Evolutionary conservation across 148 eudicot genomes (phyloP), one percentile per base, ranked within the genome.

Genomic region (Silene latifolia): DNA sequence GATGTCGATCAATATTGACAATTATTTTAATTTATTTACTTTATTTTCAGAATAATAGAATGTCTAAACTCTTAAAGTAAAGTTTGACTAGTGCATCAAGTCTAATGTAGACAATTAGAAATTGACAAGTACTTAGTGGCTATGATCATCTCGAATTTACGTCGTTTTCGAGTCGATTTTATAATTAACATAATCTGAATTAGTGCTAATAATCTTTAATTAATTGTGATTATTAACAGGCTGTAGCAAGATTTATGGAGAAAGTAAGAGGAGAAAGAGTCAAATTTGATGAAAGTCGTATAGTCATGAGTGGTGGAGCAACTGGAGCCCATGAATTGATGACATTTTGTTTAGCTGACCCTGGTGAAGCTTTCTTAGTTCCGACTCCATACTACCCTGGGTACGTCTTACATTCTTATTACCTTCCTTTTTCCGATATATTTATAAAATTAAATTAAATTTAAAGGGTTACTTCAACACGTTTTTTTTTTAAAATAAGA

Each of bases 311-410:
- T 74, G 88, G 86, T 67, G 88, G 88, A 72, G 88, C 88, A 6
- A 86, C 88, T 71, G 88, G 84, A 65, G 88, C 88, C 75, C 84
- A 86, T 78, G 88, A 86, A 53, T n/a, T 78, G 14, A 46, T 86
- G 84, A 76, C 84, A 23, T 83, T 86, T 75, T 83, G 86, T 73
- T 76, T 86, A 63, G 88, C 88, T 71, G 77, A 86, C 48, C 88
- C 83, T 62, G 84, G 84, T 57, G 84, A 86, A 25, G 88, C 86
- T 4, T 83, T 86, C 59, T 27, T 86, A 42, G 86, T 86, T 76
- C 88, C 88, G 10, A 77, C 88, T n/a, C 88, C 88, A 8, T 86
- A 86, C 63, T 86, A 86, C 67, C 86, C 88, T 66, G 87, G 83
- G 85, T 84, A 79, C 2, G 76, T 81, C 2, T 14, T 27, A 17